A percentile compares a stretch with the other conserved stretches of the same genome.
Evolutionary conservation across 345 rosid species (phyloP).

Genomic region (Conringia planisiliqua): DNA sequence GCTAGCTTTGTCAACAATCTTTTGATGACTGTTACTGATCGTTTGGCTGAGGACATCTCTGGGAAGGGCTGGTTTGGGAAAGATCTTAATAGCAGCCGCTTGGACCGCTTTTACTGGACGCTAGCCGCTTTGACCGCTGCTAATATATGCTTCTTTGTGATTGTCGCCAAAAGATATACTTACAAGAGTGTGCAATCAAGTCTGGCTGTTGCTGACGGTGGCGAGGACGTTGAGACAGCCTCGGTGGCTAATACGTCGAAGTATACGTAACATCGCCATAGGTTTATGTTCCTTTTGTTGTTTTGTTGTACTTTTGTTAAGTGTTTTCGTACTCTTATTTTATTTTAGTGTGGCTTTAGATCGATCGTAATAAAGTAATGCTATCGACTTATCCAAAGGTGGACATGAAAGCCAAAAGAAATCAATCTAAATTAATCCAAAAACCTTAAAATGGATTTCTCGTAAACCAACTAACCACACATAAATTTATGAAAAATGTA

Average conservation of each 20-base stretch:
- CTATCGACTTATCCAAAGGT: background rate
- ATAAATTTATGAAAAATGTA: no score
- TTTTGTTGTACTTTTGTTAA: background rate
- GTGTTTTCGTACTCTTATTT: background rate
- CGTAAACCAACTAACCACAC: background rate
- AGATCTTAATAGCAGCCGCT: constrained; percentile 68
- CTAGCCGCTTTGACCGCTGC: constrained; percentile 47
- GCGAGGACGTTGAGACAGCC: constrained; percentile 26
- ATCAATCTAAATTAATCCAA: background rate
- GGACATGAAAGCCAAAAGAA: background rate
- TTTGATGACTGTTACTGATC: constrained; percentile 58
- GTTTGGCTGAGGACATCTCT: constrained; percentile 34
- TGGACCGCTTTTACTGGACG: constrained; percentile 79
- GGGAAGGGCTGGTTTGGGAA: constrained; percentile 77
- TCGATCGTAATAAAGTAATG: background rate
- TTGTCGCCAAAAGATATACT: constrained; percentile 57
- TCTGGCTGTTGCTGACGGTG: constrained; percentile 55
- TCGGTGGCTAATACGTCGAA: constrained; percentile 26
- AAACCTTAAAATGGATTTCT: background rate
- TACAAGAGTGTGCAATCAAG: constrained; percentile 74
- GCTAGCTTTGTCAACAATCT: constrained; percentile 72
- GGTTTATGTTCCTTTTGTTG: background rate
- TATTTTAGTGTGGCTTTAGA: background rate
- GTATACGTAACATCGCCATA: background rate
- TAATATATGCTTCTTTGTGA: constrained; percentile 52